These are phyloP conservation scores for Kurtzmaniella quercitrusa DNA, from an alignment of 1,139 yeast genomes.

Conservation along the genomic window DNA sequence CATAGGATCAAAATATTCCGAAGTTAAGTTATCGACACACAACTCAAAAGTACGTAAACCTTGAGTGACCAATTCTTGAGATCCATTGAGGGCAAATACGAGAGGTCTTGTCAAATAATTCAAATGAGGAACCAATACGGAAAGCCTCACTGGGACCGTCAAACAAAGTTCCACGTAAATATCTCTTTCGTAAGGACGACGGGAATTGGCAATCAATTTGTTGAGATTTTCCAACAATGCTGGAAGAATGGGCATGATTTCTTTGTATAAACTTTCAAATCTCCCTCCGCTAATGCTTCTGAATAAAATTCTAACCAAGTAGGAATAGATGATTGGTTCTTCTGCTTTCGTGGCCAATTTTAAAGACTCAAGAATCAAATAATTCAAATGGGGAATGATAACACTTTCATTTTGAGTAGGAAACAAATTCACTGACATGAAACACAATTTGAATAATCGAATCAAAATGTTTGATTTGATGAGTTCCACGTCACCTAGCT, in stretches of 20 bases:
- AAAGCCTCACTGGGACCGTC: conserved; percentile 90
- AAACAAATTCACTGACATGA: conserved; percentile 91
- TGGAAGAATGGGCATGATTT: conserved; percentile 86
- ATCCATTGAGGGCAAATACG: conserved; percentile 84
- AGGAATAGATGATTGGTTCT: conserved; percentile 88
- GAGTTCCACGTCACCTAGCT: conserved; percentile 76
- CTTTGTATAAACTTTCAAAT: conserved; percentile 86
- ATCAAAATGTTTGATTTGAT: conserved; percentile 78
- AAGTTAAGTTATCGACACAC: conserved; percentile 95
- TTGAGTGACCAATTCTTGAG: conserved; percentile 88
- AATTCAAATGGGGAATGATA: conserved; percentile 79
- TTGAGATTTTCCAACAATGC: conserved; percentile 82
- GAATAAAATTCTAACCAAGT: conserved; percentile 82
- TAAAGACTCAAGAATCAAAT: conserved; percentile 75
- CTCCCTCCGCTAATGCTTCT: conserved; percentile 96
- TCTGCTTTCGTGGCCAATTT: conserved; percentile 81
- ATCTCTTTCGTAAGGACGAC: conserved; percentile 88
- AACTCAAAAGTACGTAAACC: conserved; percentile 90
- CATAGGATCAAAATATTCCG: conserved; percentile 95
- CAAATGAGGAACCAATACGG: conserved; percentile 90
- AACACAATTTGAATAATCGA: conserved; percentile 82
- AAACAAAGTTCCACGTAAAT: conserved; percentile 90
- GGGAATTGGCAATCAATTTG: conserved; percentile 74
- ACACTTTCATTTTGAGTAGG: conserved; percentile 87
- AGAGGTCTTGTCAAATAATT: conserved; percentile 85